Conservation (phyloP, 1,284 basidiomycete species). For the Amylostereum areolatum region DNA sequence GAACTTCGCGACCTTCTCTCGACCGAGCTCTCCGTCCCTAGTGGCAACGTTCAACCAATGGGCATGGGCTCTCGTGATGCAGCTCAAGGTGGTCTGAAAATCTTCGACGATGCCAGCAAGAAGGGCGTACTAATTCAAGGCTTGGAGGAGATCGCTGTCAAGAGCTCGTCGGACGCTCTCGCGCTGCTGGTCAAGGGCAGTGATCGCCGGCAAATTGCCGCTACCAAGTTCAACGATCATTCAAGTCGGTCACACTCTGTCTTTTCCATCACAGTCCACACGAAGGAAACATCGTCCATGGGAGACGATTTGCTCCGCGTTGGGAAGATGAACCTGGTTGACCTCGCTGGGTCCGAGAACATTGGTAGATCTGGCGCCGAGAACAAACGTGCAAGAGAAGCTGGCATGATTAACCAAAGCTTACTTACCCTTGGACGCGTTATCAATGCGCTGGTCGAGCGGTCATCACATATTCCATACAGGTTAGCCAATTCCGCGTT, state of each 20-base stretch:
- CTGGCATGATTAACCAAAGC: constrained; percentile 99
- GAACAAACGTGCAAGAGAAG: constrained; percentile 92
- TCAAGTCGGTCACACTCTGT: constrained; percentile 97
- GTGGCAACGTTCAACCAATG: constrained; percentile 64
- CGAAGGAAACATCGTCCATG: constrained; percentile 74
- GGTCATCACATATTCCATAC: constrained; percentile 89
- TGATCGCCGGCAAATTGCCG: constrained; percentile 87
- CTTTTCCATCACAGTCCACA: constrained; percentile 94
- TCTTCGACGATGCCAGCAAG: constrained; percentile 89
- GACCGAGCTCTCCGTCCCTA: constrained; percentile 60
- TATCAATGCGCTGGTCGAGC: constrained; percentile 95
- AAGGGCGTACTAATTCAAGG: constrained; percentile 92
- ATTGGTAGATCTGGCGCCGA: constrained; percentile 95
- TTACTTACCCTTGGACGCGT: constrained; percentile 94
- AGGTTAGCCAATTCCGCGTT: constrained; percentile 46
- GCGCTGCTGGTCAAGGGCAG: constrained; percentile 85
- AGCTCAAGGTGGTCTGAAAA: constrained; percentile 61
- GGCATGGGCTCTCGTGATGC: constrained; percentile 38
- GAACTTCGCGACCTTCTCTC: constrained; percentile 93
- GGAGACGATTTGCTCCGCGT: constrained; percentile 90
- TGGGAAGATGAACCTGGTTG: constrained; percentile 96
- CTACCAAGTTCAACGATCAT: constrained; percentile 97
- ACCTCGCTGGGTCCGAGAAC: constrained; percentile 96
- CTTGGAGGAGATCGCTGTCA: constrained; percentile 86
- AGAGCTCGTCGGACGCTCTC: constrained; percentile 81